These are phyloP conservation scores for Phytophthora melonis DNA, from an alignment of 352 stramenopile genomes.

Conservation along the genomic window DNA sequence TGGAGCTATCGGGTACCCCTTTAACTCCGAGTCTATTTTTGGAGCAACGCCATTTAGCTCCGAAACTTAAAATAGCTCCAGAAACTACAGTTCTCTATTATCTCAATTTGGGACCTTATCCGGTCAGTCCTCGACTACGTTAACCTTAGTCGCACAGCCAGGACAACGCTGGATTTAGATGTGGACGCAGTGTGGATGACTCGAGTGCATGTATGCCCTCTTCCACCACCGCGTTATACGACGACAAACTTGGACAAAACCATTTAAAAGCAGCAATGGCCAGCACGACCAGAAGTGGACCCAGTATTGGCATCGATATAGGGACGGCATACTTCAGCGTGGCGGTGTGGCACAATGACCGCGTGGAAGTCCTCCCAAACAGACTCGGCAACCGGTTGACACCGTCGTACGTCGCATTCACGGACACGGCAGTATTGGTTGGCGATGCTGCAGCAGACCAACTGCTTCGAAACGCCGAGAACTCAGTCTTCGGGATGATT, in stretches of 20 bases:
- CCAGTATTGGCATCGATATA: slow-evolving; percentile 1
- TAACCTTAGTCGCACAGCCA: not conserved
- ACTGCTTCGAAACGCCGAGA: not conserved
- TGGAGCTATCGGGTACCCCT: too few relatives aligned
- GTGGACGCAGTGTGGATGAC: not conserved
- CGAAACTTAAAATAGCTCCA: too few relatives aligned
- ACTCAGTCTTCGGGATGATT: slow-evolving; percentile 6
- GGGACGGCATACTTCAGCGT: not conserved
- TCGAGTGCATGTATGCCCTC: too few relatives aligned
- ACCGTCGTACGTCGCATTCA: not conserved
- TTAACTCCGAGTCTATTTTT: too few relatives aligned
- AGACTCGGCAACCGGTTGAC: not conserved
- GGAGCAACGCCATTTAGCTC: too few relatives aligned
- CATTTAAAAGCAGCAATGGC: not conserved
- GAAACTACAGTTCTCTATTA: too few relatives aligned
- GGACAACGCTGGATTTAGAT: not conserved
- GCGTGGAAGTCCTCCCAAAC: not conserved
- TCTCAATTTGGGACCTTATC: not conserved
- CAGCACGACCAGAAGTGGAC: not conserved
- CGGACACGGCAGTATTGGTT: not conserved
- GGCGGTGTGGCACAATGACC: not conserved
- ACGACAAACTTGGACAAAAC: not conserved
- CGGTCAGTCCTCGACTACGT: not conserved
- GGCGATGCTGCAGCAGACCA: not conserved
- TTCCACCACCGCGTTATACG: not conserved